Evolutionary conservation across 139 green algal genomes (phyloP), one percentile per base, ranked within the genome.

Genomic region (Tetradesmus lagerheimii): DNA sequence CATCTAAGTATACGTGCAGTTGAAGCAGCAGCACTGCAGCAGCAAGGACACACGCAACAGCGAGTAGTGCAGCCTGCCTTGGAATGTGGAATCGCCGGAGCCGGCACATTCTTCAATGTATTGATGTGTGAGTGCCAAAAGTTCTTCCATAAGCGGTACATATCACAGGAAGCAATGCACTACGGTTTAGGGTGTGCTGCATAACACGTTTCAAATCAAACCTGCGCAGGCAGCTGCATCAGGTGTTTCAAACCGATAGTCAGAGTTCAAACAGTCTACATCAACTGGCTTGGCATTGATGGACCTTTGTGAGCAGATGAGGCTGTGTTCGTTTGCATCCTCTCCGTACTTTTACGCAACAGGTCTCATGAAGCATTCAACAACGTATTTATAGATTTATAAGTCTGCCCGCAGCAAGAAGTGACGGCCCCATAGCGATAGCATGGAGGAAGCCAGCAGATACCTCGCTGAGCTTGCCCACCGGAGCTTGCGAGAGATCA

Each of bases 381-480:
- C 8, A 11, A 62, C 8, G 2, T 20, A 62, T 20, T 23, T 62
- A 62, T 62, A 62, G 12, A 23, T 23, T 1, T 62, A 14, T 62
- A 20, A 14, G 18, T 11, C 20, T 62, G 47, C 47, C 20, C 8
- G 47, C 47, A 62, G 47, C 47, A 20, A 16, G 12, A 62, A 14
- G 12, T 75, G 64, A 35, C 64, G 29, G 64, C 64, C 39, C 11
- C 67, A 78, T 6, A 39, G 11, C 18, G 15, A 2, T 27, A 18
- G 6, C 9, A 78, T 78, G 67, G 67, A 78, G n/a, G 31, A 39
- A 37, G 31, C n/a, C 67, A 78, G n/a, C 67, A 78, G n/a, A 78
- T 37, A 38, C 71, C 71, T 79, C 14, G 20, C 83, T 18, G 64
- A 41, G 83, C 64, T 88, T 50, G 43, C 75, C 38, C 43, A 80